Base-by-base conservation (phyloP, 2,329 filamentous ascomycete genomes). In the Colletotrichum sp. region DNA sequence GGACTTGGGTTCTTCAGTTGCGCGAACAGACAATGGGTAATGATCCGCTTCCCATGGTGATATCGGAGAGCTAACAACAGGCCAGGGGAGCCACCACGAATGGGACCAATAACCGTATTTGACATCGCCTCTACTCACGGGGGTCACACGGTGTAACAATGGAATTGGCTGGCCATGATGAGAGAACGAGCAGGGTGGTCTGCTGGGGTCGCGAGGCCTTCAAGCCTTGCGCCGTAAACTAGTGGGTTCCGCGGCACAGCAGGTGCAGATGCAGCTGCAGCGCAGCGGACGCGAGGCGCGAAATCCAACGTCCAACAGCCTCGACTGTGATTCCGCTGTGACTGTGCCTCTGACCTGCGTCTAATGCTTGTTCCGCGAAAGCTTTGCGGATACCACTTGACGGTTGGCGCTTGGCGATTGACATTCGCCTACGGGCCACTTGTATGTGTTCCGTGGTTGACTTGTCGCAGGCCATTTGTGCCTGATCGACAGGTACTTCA, bases 21-120 rank as follows among this genome's bases (percentile, higher is more conserved):
- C 36, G 74, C 74, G 74, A 74, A 76, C 74, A 76, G 65, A 69
- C 71, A 73, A 60, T 69, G 70, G 64, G 26, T 71, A 67, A 39
- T 15, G 49, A 74, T 62, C 70, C 64, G 70, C 70, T 60, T 76
- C 65, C 71, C 49, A 59, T 60, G 59, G 72, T 75, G 67, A 66
- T 75, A 66, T 71, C 72, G 57, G 71, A 49, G 57, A 44, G 69
- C 55, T 30, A 68, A 49, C 34, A 18, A 26, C 36, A 68, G 34
- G 63, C 49, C 64, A 65, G 63, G 60, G 69, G 34, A 63, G 69
- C 69, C 32, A 64, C 39, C 63, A 52, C 32, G 62, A 65, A 73
- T 36, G 70, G 59, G 39, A 62, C 44, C 64, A 76, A 76, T 76
- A 62, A 21, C 59, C 64, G 74, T 49, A 39, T n/a, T 39, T 18